Conservation (phyloP, 1,284 basidiomycete genomes). For the Omphalotus olearius region DNA sequence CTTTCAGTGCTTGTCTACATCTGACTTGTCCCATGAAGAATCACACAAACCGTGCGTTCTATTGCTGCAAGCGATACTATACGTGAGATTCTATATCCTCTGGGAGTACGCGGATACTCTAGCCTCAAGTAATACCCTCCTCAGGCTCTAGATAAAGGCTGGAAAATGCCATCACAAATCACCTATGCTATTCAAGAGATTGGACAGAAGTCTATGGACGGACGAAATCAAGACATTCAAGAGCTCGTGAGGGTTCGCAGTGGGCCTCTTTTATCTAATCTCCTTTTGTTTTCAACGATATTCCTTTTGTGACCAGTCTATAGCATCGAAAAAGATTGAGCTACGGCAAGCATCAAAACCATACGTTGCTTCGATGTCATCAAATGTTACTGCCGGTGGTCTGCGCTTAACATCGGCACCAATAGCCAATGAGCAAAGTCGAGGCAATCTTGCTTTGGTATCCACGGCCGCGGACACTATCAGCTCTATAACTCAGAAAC, state of each 20-base stretch:
- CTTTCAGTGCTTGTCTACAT: constrained; percentile 30
- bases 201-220: constrained; percentile 30
- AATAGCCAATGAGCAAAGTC: neutral
- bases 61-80: constrained; percentile 28
- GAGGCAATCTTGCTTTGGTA: neutral
- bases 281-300: constrained; percentile 38
- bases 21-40: constrained; percentile 25
- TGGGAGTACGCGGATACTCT: no score
- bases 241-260: constrained; percentile 64
- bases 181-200: constrained; percentile 21
- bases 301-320: constrained; percentile 47
- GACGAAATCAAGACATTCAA: constrained; percentile 36
- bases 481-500: constrained; percentile 14
- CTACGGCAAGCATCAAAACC: constrained; percentile 13
- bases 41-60: constrained; percentile 34
- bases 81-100: no score
- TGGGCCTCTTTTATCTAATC: constrained; percentile 42
- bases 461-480: constrained; percentile 5
- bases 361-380: neutral
- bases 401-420: neutral
- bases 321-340: constrained; percentile 26
- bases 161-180: constrained; percentile 43
- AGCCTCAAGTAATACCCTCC: no score
- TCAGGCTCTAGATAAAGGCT: constrained; percentile 28
- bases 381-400: neutral